Conservation (phyloP, 2,329 filamentous ascomycete genomes). For the Leptodontidium sp. region DNA sequence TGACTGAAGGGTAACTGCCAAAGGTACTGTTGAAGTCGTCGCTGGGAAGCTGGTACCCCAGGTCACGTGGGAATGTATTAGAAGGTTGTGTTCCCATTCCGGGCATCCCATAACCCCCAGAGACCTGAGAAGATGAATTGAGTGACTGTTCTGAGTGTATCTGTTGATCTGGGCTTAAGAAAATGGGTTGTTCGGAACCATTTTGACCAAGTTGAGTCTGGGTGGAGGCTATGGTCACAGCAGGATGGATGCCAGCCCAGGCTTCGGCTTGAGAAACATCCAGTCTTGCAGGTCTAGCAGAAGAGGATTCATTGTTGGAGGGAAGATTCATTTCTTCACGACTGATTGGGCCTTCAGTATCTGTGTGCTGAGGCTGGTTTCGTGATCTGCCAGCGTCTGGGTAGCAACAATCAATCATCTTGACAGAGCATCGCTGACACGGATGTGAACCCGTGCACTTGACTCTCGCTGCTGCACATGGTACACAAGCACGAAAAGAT, state of each 20-base stretch:
- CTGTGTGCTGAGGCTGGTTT: neutral
- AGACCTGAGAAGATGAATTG: neutral
- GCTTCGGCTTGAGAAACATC: neutral
- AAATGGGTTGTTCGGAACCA: neutral
- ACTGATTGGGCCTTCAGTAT: neutral
- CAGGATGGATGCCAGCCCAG: neutral
- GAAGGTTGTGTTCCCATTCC: neutral
- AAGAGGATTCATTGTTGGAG: neutral
- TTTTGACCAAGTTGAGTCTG: neutral
- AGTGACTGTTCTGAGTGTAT: neutral
- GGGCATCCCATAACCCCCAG: neutral
- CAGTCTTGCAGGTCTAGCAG: neutral
- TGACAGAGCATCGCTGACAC: slow-evolving; percentile 12
- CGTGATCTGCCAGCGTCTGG: neutral
- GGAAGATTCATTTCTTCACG: neutral
- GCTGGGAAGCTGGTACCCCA: neutral
- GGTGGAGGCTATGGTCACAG: neutral
- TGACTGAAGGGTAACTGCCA: neutral
- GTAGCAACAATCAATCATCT: slow-evolving; percentile 11
- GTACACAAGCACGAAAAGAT: slow-evolving; percentile 15
- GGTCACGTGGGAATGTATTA: neutral
- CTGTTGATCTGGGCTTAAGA: neutral
- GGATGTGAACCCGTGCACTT: slow-evolving; percentile 16
- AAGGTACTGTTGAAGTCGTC: neutral
- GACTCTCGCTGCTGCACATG: slow-evolving; percentile 15